Evolutionary conservation across 2,329 filamentous ascomycete species (phyloP).

Genomic region (Claviceps sp.): DNA sequence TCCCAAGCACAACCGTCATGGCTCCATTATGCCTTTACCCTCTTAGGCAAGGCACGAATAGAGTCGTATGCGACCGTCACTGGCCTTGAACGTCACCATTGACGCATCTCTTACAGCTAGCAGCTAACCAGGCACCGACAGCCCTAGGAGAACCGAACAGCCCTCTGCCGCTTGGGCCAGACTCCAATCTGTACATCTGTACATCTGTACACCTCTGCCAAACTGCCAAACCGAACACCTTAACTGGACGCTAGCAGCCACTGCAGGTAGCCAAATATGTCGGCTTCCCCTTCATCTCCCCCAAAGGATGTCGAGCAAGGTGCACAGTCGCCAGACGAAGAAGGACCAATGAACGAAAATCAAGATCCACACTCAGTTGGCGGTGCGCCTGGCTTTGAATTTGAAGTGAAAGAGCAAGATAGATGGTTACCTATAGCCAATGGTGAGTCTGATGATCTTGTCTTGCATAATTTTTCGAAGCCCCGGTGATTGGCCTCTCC

Average conservation of each 20-base stretch:
- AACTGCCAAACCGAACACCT: conserved; percentile 35
- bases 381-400: conserved; percentile 65
- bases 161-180: conserved; percentile 25
- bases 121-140: conserved; percentile 32
- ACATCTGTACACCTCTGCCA: conserved; percentile 4
- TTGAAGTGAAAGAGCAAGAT: conserved; percentile 99
- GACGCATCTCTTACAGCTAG: conserved; percentile 34
- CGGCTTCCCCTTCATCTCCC: conserved; percentile 72
- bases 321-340: conserved; percentile 86
- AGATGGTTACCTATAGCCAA: conserved; percentile 99
- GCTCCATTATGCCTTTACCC: conserved; percentile 5
- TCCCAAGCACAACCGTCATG: conserved; percentile 7
- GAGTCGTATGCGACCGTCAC: conserved; percentile 15
- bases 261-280: conserved; percentile 78
- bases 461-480: conserved; percentile 9
- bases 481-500: background rate
- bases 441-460: conserved; percentile 56
- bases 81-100: conserved; percentile 27
- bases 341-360: conserved; percentile 84
- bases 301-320: conserved; percentile 89
- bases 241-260: conserved; percentile 48
- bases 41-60: conserved; percentile 19
- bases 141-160: conserved; percentile 14
- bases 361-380: conserved; percentile 58
- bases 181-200: conserved; percentile 40